Conservation (phyloP, 163 green algal genomes). For the Chlamydomonas reinhardtii region DNA sequence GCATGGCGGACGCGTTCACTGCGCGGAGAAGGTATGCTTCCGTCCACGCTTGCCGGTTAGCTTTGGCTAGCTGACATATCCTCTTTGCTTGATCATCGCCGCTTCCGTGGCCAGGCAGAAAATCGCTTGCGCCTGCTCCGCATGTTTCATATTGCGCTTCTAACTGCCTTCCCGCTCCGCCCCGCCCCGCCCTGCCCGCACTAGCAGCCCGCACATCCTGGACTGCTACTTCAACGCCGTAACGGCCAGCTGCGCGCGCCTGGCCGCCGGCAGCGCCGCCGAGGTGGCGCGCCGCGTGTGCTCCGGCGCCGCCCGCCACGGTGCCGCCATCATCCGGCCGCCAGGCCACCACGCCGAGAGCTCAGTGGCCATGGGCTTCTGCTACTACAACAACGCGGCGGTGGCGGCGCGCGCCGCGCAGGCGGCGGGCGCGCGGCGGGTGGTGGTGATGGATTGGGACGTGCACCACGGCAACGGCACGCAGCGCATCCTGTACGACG, state of each 20-base stretch:
- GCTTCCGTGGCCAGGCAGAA: too few relatives aligned
- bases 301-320: slow-evolving; percentile 51
- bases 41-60: too few relatives aligned
- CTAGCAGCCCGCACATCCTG: slow-evolving; percentile 26
- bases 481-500: slow-evolving; percentile 91
- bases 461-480: slow-evolving; percentile 95
- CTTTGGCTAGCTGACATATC: too few relatives aligned
- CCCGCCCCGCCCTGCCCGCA: too few relatives aligned
- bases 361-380: slow-evolving; percentile 93
- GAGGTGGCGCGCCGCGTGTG: slow-evolving; percentile 62
- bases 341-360: slow-evolving; percentile 94
- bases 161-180: too few relatives aligned
- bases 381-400: slow-evolving; percentile 96
- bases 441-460: slow-evolving; percentile 90
- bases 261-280: slow-evolving; percentile 64
- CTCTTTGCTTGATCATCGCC: too few relatives aligned
- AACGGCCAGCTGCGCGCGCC: slow-evolving; percentile 65
- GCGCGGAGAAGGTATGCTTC: background rate
- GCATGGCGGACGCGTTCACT: background rate
- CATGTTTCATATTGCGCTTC: too few relatives aligned
- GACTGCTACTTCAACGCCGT: slow-evolving; percentile 68
- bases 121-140: too few relatives aligned
- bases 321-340: slow-evolving; percentile 89
- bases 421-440: slow-evolving; percentile 72
- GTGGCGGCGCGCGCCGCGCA: slow-evolving; percentile 79